A percentile compares a stretch with the other conserved stretches of the same genome.
phyloP scores from a whole-genome alignment of 257 asterid species.

The Solanum corneliomulleri region DNA sequence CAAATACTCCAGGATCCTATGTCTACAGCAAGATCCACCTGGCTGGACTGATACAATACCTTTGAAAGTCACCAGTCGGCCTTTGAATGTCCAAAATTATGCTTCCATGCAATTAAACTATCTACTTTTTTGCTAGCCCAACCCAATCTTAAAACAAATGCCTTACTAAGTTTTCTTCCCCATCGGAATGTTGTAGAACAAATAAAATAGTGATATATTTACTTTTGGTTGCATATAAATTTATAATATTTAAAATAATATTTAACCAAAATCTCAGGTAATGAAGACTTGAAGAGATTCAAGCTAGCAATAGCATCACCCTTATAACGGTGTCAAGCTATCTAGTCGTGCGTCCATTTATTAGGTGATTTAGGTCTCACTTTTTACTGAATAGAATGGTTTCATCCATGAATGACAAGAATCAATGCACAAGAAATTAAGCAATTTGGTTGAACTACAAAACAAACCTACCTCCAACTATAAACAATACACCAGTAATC shows the following conservation, averaged over 20 bases:
- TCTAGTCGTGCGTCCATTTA: not conserved
- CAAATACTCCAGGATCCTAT: not conserved
- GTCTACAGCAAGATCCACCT: not conserved
- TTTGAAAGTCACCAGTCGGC: not conserved
- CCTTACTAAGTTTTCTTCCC: not conserved
- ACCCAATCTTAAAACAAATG: not conserved
- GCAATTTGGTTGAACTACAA: not conserved
- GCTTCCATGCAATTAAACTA: not conserved
- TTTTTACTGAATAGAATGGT: not conserved
- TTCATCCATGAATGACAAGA: not conserved
- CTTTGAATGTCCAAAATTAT: not conserved
- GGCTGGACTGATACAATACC: not conserved
- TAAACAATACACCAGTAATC: conserved; percentile 85
- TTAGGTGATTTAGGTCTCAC: not conserved
- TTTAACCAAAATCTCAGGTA: not conserved
- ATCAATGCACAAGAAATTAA: not conserved
- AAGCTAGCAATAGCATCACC: not conserved
- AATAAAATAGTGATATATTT: not conserved
- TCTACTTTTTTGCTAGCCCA: not conserved
- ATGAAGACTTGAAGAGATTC: not conserved
- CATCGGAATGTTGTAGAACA: not conserved
- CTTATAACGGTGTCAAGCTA: not conserved
- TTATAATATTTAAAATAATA: not conserved
- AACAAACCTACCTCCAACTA: conserved; percentile 79
- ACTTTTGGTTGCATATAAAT: not conserved